These are phyloP conservation scores for Xylariaceae sp. DNA, from an alignment of 2,329 filamentous ascomycete genomes.

Conservation along the genomic window DNA sequence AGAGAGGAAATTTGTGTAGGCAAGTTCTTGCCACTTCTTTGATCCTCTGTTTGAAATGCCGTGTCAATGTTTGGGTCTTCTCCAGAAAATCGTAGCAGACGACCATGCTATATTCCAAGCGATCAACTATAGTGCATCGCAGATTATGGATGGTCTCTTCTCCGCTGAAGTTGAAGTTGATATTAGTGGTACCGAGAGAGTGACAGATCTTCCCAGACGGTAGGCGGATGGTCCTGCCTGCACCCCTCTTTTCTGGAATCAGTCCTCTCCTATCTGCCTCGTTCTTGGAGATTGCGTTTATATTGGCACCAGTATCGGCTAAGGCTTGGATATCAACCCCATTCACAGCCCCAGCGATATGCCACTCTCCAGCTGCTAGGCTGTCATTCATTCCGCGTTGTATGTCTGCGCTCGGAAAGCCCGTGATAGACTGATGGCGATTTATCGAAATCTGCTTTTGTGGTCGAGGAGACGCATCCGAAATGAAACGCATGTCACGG, in stretches of 20 bases:
- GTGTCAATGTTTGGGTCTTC: conserved; percentile 4
- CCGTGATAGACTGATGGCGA: too few relatives aligned
- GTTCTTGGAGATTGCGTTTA: conserved; percentile 1
- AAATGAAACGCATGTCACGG: too few relatives aligned
- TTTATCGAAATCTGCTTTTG: too few relatives aligned
- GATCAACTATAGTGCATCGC: conserved; percentile 1
- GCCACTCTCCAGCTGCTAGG: background rate
- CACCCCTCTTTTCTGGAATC: background rate
- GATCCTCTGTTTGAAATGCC: background rate
- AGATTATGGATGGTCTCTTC: background rate
- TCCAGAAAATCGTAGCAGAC: conserved; percentile 4
- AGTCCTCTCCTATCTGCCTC: background rate
- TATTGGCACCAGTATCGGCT: conserved; percentile 1
- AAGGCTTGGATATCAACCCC: background rate
- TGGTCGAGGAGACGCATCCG: too few relatives aligned
- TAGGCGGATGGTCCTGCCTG: conserved; percentile 1
- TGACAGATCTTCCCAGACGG: conserved; percentile 5
- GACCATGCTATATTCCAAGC: conserved; percentile 1
- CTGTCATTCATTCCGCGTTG: too few relatives aligned
- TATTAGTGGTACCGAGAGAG: background rate
- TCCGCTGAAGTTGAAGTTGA: conserved; percentile 2
- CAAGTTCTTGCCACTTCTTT: background rate
- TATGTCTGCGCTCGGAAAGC: too few relatives aligned
- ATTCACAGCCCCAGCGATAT: background rate
- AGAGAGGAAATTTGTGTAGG: background rate